Conservation (phyloP, 176 grass and related monocot genomes). For the Aegilops tauschii region DNA sequence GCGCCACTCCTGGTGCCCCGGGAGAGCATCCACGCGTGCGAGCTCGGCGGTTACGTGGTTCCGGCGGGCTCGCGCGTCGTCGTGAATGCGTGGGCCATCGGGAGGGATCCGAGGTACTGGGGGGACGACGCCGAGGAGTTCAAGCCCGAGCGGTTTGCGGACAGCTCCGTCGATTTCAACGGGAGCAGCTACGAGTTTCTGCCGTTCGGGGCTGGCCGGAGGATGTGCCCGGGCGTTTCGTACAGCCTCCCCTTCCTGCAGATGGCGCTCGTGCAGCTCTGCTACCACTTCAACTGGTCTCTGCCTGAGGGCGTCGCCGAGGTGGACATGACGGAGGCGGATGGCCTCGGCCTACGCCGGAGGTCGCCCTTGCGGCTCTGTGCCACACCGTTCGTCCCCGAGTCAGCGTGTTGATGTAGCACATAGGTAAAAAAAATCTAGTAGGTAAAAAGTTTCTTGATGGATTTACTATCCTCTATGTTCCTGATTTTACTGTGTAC, state of each 20-base stretch:
- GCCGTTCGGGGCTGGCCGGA: background rate
- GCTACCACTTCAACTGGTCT: background rate
- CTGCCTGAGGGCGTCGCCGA: background rate
- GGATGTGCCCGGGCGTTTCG: background rate
- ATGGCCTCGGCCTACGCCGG: background rate
- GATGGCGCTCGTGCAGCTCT: background rate
- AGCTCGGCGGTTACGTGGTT: conserved; percentile 41
- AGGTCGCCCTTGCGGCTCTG: background rate
- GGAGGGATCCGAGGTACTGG: no score
- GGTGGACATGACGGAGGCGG: background rate
- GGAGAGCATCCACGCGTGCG: background rate
- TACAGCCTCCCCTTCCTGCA: background rate
- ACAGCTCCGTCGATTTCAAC: background rate
- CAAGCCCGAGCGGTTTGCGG: background rate
- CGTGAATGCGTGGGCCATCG: background rate
- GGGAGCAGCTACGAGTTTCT: background rate
- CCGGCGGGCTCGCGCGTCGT: background rate
- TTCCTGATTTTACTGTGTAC: no score
- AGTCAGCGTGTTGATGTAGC: no score
- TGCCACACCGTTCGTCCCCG: no score
- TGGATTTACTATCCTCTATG: no score
- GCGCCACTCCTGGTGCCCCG: background rate
- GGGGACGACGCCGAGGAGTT: no score
- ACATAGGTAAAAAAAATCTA: no score
- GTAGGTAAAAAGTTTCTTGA: no score